Conservation (phyloP, 495 filamentous ascomycete genomes). For the Xylaria cubensis region DNA sequence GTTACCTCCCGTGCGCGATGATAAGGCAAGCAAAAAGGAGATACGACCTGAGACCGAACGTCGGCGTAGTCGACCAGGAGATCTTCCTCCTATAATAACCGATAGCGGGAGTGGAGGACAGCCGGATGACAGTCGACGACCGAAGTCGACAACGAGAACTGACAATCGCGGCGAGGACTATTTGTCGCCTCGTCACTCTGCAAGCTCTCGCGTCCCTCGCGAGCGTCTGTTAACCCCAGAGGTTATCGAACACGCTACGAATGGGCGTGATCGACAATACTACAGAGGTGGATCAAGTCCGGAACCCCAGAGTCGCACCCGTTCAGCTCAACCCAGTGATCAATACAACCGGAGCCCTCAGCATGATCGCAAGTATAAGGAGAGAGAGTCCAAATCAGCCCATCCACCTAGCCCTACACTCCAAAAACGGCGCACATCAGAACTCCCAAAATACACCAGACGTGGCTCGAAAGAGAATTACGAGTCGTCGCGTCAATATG, state of each 20-base stretch:
- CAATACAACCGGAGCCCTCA: constrained; percentile 32
- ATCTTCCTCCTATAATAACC: constrained; percentile 41
- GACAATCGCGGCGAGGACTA: constrained; percentile 39
- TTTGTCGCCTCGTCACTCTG: constrained; percentile 35
- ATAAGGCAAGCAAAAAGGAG: constrained; percentile 32
- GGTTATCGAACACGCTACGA: constrained; percentile 44
- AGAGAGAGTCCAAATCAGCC: constrained; percentile 26
- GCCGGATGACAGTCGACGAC: constrained; percentile 29
- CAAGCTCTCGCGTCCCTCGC: constrained; percentile 29
- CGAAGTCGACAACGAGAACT: constrained; percentile 41
- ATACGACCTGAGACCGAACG: constrained; percentile 30
- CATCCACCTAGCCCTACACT: constrained; percentile 34
- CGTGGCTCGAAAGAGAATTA: constrained; percentile 27
- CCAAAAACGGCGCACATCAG: constrained; percentile 37
- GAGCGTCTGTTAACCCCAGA: constrained; percentile 36
- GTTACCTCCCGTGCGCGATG: constrained; percentile 33
- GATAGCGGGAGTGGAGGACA: constrained; percentile 25
- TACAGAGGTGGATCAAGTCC: constrained; percentile 41
- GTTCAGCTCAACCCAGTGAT: constrained; percentile 33
- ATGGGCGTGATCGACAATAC: constrained; percentile 50
- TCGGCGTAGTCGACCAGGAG: constrained; percentile 33
- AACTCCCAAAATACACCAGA: constrained; percentile 32
- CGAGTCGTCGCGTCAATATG: constrained; percentile 28
- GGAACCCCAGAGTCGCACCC: constrained; percentile 31
- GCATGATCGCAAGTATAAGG: constrained; percentile 36